Evolutionary conservation across 1,284 basidiomycete genomes (phyloP), one percentile per base, ranked within the genome.

Genomic region (Marasmius sp.): DNA sequence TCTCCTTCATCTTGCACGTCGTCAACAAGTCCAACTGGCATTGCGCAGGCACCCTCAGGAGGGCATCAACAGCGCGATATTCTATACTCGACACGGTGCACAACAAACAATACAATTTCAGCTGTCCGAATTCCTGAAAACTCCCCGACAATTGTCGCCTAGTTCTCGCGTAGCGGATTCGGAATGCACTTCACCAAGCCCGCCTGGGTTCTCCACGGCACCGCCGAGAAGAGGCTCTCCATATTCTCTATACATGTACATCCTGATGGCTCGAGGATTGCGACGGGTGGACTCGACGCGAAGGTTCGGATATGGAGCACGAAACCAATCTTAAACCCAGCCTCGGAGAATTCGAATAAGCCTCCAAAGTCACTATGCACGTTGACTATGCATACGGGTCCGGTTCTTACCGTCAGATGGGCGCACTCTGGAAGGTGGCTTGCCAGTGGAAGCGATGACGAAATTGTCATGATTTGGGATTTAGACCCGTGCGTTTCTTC

Each of bases 251-350:
- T 97, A 20, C 89, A 94, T 66, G 93, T 98, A 11, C 96, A 98
- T 73, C 97, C 97, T 0, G 97, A 99, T 71, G 94, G 94, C 64
- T 95, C 94, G 43, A 87, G 97, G 33, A 89, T 99, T 64, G 97
- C 97, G 9, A 99, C 97, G 0, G 97, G 95, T 20, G 96, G 97
- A 14, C 82, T 98, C 51, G 95, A 98, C 74, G 90, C 93, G 54
- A 97, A 97, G 81, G 89, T 99, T 66, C 91, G 95, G 64, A 95
- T 99, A 75, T 99, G 97, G 97, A 92, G 92, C 65, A 98, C 97
- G 0, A 89, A 92, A 62, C 94, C 96, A 1, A 97, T 99, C 67
- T 80, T 98, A 38, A 88, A 90, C 63, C 75, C 82, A 22, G 82
- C 85, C 16, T 85, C 88, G 0, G 93, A 95, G 66, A 76, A 79